These are phyloP conservation scores for Exophiala aquamarina DNA, from an alignment of 2,329 filamentous ascomycete species.

Conservation along the genomic window DNA sequence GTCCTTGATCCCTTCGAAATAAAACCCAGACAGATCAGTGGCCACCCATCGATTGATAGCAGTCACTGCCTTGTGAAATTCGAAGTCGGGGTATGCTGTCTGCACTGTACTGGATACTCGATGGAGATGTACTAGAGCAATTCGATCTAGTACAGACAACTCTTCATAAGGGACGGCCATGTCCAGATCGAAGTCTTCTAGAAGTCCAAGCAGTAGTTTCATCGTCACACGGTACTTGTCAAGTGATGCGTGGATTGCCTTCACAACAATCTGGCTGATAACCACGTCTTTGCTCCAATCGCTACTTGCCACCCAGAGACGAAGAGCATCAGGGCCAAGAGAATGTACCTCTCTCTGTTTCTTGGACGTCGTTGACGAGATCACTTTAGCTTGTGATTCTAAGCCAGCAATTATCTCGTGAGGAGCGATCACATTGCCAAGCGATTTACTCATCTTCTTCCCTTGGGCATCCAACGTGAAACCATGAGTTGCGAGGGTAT, in stretches of 20 bases:
- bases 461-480: constrained; percentile 87
- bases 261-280: constrained; percentile 75
- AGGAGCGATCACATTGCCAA: constrained; percentile 84
- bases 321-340: constrained; percentile 81
- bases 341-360: constrained; percentile 51
- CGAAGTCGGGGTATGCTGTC: constrained; percentile 66
- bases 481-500: constrained; percentile 88
- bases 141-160: constrained; percentile 60
- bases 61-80: constrained; percentile 77
- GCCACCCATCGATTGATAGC: constrained; percentile 78
- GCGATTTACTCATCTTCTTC: constrained; percentile 98
- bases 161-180: constrained; percentile 36
- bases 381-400: constrained; percentile 48
- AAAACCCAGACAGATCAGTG: constrained; percentile 85
- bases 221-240: constrained; percentile 87
- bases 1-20: constrained; percentile 90
- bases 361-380: constrained; percentile 38
- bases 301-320: constrained; percentile 86
- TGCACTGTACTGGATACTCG: constrained; percentile 66
- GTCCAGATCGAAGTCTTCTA: constrained; percentile 56
- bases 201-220: constrained; percentile 83
- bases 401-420: constrained; percentile 81
- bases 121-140: constrained; percentile 73
- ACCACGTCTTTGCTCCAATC: constrained; percentile 89
- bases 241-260: constrained; percentile 71